These are phyloP conservation scores for Microglena sp. DNA, from an alignment of 139 green algal species.

Conservation along the genomic window DNA sequence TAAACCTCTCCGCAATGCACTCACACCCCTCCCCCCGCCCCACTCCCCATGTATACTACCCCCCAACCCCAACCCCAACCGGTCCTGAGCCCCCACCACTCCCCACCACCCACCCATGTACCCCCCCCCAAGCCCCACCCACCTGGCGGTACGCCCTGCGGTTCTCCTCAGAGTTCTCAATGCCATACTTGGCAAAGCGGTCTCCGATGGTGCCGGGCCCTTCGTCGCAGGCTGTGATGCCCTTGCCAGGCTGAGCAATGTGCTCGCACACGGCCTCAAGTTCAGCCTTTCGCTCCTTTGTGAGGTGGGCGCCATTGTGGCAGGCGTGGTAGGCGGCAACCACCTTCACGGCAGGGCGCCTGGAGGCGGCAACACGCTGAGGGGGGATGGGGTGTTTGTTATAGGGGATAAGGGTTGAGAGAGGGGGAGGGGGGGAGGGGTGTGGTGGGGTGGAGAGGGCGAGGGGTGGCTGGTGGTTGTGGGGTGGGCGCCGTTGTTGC, in stretches of 20 bases:
- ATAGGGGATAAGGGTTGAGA: no score
- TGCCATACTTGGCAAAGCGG: slow-evolving; percentile 27
- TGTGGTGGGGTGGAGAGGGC: no score
- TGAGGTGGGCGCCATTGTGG: slow-evolving; percentile 14
- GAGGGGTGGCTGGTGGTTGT: no score
- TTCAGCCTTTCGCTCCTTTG: slow-evolving; percentile 14
- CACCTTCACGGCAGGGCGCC: neutral
- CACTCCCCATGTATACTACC: no score
- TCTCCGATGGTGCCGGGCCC: slow-evolving; percentile 31
- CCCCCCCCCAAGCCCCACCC: no score
- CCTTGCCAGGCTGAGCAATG: slow-evolving; percentile 7
- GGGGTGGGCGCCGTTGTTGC: slow-evolving; percentile 14
- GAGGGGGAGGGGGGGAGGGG: no score
- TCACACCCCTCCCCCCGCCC: no score
- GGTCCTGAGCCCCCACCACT: no score
- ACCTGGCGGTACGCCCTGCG: slow-evolving; percentile 12
- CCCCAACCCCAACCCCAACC: no score
- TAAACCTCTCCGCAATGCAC: no score
- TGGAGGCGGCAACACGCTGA: neutral
- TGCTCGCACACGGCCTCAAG: slow-evolving; percentile 19
- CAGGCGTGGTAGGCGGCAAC: slow-evolving; percentile 8
- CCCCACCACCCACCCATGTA: no score
- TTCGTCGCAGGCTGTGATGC: slow-evolving; percentile 32
- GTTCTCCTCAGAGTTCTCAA: slow-evolving; percentile 31
- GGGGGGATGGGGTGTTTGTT: neutral